phyloP scores from a whole-genome alignment of 2,329 filamentous ascomycete genomes.

The Colletotrichum magnum region DNA sequence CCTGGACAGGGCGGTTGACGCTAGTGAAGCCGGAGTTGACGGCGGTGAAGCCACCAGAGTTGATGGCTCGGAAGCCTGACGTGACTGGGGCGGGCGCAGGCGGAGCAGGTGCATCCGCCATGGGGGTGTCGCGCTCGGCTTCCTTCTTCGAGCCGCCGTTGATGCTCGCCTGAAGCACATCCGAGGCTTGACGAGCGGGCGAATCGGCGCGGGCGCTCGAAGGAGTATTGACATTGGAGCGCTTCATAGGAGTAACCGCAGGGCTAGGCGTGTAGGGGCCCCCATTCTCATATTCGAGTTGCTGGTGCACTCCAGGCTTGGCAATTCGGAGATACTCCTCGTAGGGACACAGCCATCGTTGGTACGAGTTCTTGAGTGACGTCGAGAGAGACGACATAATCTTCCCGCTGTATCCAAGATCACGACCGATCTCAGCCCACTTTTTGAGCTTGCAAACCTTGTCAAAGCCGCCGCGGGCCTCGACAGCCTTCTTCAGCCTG shows the following conservation, averaged over 20 bases:
- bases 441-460: slow-evolving; percentile 98
- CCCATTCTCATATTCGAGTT: slow-evolving; percentile 92
- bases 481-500: slow-evolving; percentile 96
- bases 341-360: slow-evolving; percentile 96
- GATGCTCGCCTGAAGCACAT: slow-evolving; percentile 65
- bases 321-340: slow-evolving; percentile 93
- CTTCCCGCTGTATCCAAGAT: slow-evolving; percentile 97
- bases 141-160: slow-evolving; percentile 60
- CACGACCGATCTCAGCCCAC: slow-evolving; percentile 98
- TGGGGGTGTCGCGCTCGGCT: slow-evolving; percentile 62
- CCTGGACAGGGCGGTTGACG: slow-evolving; percentile 68
- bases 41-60: slow-evolving; percentile 77
- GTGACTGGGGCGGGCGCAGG: slow-evolving; percentile 59
- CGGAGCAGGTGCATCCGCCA: slow-evolving; percentile 59
- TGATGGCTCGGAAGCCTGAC: slow-evolving; percentile 72
- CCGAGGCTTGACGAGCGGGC: slow-evolving; percentile 72
- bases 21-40: slow-evolving; percentile 80
- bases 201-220: slow-evolving; percentile 74
- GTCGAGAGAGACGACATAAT: slow-evolving; percentile 99
- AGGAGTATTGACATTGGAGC: slow-evolving; percentile 72
- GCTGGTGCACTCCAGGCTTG: slow-evolving; percentile 96
- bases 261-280: slow-evolving; percentile 87
- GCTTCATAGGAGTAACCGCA: slow-evolving; percentile 78
- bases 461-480: slow-evolving; percentile 93
- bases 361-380: slow-evolving; percentile 97